A percentile compares a stretch with the other conserved stretches of the same genome.
Conservation (phyloP, 768 basidiomycete species). For the Lyophyllum semitale region DNA sequence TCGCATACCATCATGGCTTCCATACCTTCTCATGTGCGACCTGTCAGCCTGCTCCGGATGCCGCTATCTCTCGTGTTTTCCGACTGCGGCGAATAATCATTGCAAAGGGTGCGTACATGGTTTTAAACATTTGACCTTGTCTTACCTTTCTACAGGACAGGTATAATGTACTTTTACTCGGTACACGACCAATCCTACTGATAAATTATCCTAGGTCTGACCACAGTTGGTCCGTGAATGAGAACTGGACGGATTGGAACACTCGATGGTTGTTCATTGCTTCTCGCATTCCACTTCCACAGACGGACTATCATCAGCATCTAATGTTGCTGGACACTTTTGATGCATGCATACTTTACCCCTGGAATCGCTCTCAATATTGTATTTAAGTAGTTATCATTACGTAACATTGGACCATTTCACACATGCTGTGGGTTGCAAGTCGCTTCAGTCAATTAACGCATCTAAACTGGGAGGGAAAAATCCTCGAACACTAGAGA, state of each 20-base stretch:
- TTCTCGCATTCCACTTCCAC: neutral
- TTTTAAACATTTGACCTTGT: neutral
- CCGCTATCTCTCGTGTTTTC: conserved; percentile 89
- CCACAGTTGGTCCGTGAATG: neutral
- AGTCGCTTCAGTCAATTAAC: neutral
- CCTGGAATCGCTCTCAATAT: too few relatives aligned
- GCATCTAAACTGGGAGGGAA: neutral
- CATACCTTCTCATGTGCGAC: neutral
- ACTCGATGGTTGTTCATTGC: neutral
- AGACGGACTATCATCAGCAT: neutral
- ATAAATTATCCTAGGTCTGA: conserved; percentile 5
- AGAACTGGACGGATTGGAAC: neutral
- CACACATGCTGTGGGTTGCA: neutral
- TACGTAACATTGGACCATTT: too few relatives aligned
- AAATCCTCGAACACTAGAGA: neutral
- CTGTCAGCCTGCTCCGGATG: conserved; percentile 79
- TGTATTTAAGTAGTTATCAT: too few relatives aligned
- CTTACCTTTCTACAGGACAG: conserved; percentile 16
- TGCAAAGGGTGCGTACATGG: conserved; percentile 53
- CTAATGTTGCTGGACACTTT: neutral
- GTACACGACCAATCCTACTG: neutral
- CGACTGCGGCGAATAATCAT: conserved; percentile 68
- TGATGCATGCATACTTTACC: neutral
- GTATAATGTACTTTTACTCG: conserved; percentile 3
- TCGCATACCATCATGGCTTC: conserved; percentile 7